Conservation (phyloP, 768 basidiomycete species). For the Amanita polypyramis region DNA sequence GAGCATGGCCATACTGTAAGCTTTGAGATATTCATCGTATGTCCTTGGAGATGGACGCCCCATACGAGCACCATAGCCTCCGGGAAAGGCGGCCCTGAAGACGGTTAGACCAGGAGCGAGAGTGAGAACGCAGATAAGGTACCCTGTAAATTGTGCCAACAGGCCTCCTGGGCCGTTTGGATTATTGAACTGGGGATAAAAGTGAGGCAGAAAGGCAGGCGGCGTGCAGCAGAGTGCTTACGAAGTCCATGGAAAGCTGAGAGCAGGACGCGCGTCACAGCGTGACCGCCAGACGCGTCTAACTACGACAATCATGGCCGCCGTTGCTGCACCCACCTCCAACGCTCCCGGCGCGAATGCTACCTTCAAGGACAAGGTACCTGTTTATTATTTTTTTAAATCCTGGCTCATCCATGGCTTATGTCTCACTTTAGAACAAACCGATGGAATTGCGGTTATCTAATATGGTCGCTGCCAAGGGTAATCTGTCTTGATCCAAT, state of each 20-base stretch:
- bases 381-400: conserved; percentile 8
- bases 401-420: conserved; percentile 56
- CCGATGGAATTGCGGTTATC: conserved; percentile 96
- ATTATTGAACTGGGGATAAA: conserved; percentile 27
- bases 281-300: conserved; percentile 11
- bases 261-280: conserved; percentile 13
- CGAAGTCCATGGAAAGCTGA: conserved; percentile 30
- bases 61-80: conserved; percentile 33
- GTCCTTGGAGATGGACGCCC: conserved; percentile 54
- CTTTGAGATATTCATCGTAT: conserved; percentile 90
- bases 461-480: conserved; percentile 97
- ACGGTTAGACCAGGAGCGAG: not conserved
- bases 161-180: conserved; percentile 48
- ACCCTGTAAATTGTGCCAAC: conserved; percentile 61
- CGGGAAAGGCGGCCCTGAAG: conserved; percentile 40
- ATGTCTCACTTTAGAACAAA: conserved; percentile 98
- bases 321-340: not conserved
- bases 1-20: conserved; percentile 93
- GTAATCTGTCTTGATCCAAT: conserved; percentile 24
- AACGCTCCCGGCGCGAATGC: conserved; percentile 44
- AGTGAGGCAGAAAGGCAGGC: conserved; percentile 5
- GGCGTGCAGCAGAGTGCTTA: conserved; percentile 16
- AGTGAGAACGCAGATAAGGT: conserved; percentile 8
- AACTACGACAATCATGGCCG: not conserved
- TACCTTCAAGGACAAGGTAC: conserved; percentile 81